These are phyloP conservation scores for Candida adriatica DNA, from an alignment of 805 yeast species.

Conservation along the genomic window DNA sequence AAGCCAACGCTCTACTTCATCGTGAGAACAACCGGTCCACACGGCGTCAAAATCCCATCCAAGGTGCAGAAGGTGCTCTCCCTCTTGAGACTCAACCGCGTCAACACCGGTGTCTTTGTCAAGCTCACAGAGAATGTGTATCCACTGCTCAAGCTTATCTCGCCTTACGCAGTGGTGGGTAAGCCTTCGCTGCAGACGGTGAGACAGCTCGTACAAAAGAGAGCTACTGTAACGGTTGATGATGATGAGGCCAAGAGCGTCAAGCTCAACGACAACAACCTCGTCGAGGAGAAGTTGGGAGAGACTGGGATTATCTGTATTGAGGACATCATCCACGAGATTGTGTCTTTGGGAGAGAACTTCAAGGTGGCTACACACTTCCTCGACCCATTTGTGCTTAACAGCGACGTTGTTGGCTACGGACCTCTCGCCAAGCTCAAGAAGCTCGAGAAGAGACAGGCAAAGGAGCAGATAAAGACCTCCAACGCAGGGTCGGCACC, in stretches of 20 bases:
- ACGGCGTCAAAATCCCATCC: constrained; percentile 57
- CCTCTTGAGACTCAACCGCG: constrained; percentile 52
- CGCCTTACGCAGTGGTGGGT: constrained; percentile 72
- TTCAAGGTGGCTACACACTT: constrained; percentile 57
- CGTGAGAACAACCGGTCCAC: constrained; percentile 60
- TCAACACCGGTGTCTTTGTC: constrained; percentile 67
- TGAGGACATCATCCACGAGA: constrained; percentile 74
- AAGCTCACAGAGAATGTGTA: constrained; percentile 52
- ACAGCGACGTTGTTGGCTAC: constrained; percentile 67
- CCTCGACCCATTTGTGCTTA: constrained; percentile 63
- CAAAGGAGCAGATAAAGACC: constrained; percentile 34
- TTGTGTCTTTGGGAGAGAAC: constrained; percentile 53
- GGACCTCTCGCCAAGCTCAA: constrained; percentile 66
- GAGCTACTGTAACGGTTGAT: constrained; percentile 48
- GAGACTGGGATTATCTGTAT: constrained; percentile 70
- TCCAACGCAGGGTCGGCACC: constrained; percentile 61
- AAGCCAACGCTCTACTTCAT: constrained; percentile 52
- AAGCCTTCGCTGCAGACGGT: constrained; percentile 67
- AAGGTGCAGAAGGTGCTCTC: constrained; percentile 54
- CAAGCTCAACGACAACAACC: constrained; percentile 64
- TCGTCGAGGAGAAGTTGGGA: constrained; percentile 66
- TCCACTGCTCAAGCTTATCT: constrained; percentile 58
- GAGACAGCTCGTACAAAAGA: constrained; percentile 68
- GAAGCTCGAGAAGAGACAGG: constrained; percentile 50
- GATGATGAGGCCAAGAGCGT: constrained; percentile 33